Evolutionary conservation across 2,329 filamentous ascomycete species (phyloP).

Genomic region (Truncatella angustata): DNA sequence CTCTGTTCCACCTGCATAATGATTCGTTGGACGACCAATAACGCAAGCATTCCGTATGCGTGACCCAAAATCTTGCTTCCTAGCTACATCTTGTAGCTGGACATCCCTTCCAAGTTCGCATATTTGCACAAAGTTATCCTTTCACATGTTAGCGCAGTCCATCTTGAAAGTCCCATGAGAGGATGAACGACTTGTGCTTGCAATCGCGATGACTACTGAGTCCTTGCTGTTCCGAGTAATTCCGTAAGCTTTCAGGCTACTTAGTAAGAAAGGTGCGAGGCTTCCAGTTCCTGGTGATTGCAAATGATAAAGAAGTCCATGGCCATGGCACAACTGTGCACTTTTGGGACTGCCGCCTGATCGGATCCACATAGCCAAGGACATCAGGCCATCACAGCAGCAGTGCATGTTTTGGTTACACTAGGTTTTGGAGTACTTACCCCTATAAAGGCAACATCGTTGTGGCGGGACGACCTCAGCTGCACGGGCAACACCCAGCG

Average conservation of each 20-base stretch:
- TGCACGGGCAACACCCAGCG: conserved; percentile 79
- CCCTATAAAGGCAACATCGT: conserved; percentile 85
- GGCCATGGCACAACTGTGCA: too few relatives aligned
- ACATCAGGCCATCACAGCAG: neutral
- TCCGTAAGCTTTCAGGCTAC: too few relatives aligned
- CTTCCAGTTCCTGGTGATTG: too few relatives aligned
- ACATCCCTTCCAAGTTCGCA: conserved; percentile 69
- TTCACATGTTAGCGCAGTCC: conserved; percentile 17
- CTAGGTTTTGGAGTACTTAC: conserved; percentile 42
- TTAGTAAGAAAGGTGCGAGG: too few relatives aligned
- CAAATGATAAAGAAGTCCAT: neutral
- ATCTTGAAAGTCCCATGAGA: neutral
- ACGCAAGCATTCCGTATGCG: conserved; percentile 78
- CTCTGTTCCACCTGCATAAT: conserved; percentile 25
- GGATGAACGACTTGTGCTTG: too few relatives aligned
- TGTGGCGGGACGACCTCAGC: conserved; percentile 65
- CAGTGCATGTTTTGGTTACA: neutral
- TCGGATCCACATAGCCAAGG: too few relatives aligned
- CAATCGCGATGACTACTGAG: too few relatives aligned
- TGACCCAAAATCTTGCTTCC: conserved; percentile 74
- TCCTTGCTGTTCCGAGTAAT: too few relatives aligned
- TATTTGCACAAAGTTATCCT: conserved; percentile 79
- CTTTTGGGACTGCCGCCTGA: too few relatives aligned
- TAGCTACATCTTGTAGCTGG: conserved; percentile 72
- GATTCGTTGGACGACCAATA: conserved; percentile 59